Evolutionary conservation across 2,329 filamentous ascomycete genomes (phyloP), one percentile per base, ranked within the genome.

Genomic region (Claviceps maximensis): DNA sequence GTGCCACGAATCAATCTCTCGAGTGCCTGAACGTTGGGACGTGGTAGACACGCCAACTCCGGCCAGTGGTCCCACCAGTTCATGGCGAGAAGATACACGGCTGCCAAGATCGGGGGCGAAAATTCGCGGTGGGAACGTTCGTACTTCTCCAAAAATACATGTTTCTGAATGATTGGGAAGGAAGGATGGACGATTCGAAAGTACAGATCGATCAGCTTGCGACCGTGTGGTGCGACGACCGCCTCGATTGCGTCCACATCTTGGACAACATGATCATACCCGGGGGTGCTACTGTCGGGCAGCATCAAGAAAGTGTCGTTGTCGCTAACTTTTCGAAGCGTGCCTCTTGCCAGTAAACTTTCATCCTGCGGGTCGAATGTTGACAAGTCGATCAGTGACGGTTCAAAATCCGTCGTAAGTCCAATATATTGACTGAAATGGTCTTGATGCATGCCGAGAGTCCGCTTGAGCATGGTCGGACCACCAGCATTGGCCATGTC

Each of bases 21-120:
- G 23, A 94, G 71, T 54, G 83, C 80, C 41, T 74, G 73, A n/a
- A 87, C 76, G 67, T 95, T 82, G 1, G 89, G 89, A 55, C 80
- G 80, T 23, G 80, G 79, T 25, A 79, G 72, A 21, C 74, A 71
- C 41, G 81, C 78, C 25, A 91, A 75, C 23, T 82, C 79, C 19
- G 82, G 78, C 57, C 83, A 84, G 56, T 87, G 77, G 50, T 88
- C 82, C 83, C 89, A 93, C 83, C 89, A 95, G 66, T 91, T 89
- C 62, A 94, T 78, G 9, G 89, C 87, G 25, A 95, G 73, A 25
- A 95, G 81, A 62, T 95, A 93, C 60, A 94, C 83, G 51, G 86
- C 86, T 33, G 86, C 87, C 17, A 94, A 74, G 27, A 93, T 72
- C 12, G 86, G 80, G 1, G 88, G 86, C 15, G 86, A 84, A 62